Base-by-base conservation (phyloP, 768 basidiomycete genomes). In the Lactarius hengduanensis region DNA sequence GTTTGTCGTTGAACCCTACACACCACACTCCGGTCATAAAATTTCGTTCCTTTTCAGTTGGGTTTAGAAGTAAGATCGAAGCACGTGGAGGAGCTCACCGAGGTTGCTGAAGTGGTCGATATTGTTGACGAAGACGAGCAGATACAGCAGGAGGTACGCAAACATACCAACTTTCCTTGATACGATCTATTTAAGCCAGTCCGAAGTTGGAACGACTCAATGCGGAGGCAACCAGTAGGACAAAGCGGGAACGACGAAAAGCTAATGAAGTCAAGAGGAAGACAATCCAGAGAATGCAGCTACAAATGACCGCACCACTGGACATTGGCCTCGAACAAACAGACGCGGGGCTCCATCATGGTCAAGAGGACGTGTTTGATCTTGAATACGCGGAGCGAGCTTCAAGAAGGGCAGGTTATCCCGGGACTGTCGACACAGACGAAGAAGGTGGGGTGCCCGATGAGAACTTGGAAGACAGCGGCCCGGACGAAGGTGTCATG, bases 281-380 rank as follows among this genome's bases (percentile, higher is more conserved):
- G 70, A 92, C 94, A 1, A 88, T 98, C 47, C 92, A 94, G 73
- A 90, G 96, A 61, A 91, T 98, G 86, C 97, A 98, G 75, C 82
- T 98, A 56, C 90, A 92, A 74, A 99, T 99, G 97, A 92, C 91
- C 15, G 94, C 94, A 22, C 97, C 97, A n/a, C 80, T 96, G 70
- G 97, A 98, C 72, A 95, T 98, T 69, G 96, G 95, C 74, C 77
- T 95, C 66, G 92, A 94, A 72, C 90, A 91, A 71, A 81, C 84
- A 61, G 94, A 96, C 69, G 78, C 85, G 3, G 82, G 90, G 20
- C 81, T 96, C 20, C 81, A 78, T n/a, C 74, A 84, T 28, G 92
- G 91, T 7, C 89, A 91, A 72, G 90, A 88, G 30, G 95, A 98
- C 71, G 80, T 97, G 28, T 98, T 98, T 72, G 93, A 96, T 73